phyloP scores from a whole-genome alignment of 2,329 filamentous ascomycete species.

The Ascochyta pisi region DNA sequence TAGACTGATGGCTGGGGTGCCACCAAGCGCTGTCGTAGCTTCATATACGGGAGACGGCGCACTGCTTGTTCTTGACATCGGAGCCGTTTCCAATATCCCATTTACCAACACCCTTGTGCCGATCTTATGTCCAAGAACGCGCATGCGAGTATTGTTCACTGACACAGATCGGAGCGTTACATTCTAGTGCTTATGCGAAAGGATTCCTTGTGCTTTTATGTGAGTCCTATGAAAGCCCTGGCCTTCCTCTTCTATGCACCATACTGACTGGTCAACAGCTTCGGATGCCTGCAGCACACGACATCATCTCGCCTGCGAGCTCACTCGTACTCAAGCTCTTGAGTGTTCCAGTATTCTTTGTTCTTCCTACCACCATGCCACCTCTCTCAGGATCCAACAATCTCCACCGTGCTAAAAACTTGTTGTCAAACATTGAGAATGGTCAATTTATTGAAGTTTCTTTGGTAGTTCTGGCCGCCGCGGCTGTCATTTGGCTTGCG shows the following conservation, averaged over 20 bases:
- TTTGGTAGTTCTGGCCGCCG: background rate
- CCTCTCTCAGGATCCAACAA: slow-evolving; percentile 24
- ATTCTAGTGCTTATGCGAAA: slow-evolving; percentile 47
- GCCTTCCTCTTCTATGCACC: slow-evolving; percentile 22
- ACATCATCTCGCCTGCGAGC: slow-evolving; percentile 35
- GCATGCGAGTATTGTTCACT: slow-evolving; percentile 33
- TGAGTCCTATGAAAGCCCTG: slow-evolving; percentile 45
- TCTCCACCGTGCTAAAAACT: background rate
- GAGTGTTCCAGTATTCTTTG: slow-evolving; percentile 19
- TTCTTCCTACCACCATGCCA: slow-evolving; percentile 38
- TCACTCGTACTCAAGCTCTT: slow-evolving; percentile 27
- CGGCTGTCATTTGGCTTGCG: background rate
- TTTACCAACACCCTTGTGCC: slow-evolving; percentile 42
- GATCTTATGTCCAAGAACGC: slow-evolving; percentile 34
- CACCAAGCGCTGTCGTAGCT: slow-evolving; percentile 11
- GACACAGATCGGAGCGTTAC: slow-evolving; percentile 35
- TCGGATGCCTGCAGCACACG: slow-evolving; percentile 38
- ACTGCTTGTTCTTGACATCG: slow-evolving; percentile 24
- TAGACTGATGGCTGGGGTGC: slow-evolving; percentile 10
- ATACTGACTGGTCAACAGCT: slow-evolving; percentile 41
- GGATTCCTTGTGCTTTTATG: slow-evolving; percentile 39
- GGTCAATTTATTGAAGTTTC: background rate
- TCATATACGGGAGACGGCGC: slow-evolving; percentile 18
- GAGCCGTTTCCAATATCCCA: slow-evolving; percentile 21
- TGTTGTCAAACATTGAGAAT: background rate